These are phyloP conservation scores for Populus hybrid DNA, from an alignment of 441 rosid genomes.

Conservation along the genomic window DNA sequence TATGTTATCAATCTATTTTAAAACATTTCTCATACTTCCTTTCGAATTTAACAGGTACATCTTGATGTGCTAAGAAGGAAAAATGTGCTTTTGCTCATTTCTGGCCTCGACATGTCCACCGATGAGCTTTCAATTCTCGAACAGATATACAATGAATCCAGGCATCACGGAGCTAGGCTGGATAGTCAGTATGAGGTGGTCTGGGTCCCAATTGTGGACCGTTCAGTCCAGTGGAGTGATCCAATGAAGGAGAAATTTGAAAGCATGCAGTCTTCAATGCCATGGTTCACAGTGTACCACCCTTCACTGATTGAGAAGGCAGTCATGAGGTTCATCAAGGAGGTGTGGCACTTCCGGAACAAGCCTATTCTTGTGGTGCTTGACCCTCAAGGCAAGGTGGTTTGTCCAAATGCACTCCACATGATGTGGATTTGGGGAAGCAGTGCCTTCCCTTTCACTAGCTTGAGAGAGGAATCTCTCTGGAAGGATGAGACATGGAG, in stretches of 20 bases:
- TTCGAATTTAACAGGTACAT: not conserved
- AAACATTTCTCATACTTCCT: not conserved
- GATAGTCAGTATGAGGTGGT: constrained; percentile 67
- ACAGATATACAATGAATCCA: constrained; percentile 47
- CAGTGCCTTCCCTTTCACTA: constrained; percentile 73
- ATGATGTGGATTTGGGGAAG: constrained; percentile 87
- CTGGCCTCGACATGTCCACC: constrained; percentile 54
- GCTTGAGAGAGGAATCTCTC: constrained; percentile 45
- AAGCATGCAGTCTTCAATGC: constrained; percentile 45
- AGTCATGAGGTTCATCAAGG: constrained; percentile 50
- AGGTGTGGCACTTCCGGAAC: constrained; percentile 62
- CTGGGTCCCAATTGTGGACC: constrained; percentile 79
- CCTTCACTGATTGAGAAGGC: constrained; percentile 47
- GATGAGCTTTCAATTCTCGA: constrained; percentile 64
- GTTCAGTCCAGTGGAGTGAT: constrained; percentile 34
- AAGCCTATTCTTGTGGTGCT: constrained; percentile 74
- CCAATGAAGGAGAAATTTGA: constrained; percentile 46
- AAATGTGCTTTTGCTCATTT: constrained; percentile 62
- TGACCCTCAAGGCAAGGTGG: constrained; percentile 64
- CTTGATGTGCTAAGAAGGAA: constrained; percentile 56
- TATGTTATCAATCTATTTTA: not conserved
- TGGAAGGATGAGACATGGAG: constrained; percentile 69
- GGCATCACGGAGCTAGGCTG: constrained; percentile 41
- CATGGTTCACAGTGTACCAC: constrained; percentile 62
- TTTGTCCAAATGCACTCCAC: constrained; percentile 65